These are phyloP conservation scores for Hyphodiscus sp. DNA, from an alignment of 2,329 filamentous ascomycete species.

Conservation along the genomic window DNA sequence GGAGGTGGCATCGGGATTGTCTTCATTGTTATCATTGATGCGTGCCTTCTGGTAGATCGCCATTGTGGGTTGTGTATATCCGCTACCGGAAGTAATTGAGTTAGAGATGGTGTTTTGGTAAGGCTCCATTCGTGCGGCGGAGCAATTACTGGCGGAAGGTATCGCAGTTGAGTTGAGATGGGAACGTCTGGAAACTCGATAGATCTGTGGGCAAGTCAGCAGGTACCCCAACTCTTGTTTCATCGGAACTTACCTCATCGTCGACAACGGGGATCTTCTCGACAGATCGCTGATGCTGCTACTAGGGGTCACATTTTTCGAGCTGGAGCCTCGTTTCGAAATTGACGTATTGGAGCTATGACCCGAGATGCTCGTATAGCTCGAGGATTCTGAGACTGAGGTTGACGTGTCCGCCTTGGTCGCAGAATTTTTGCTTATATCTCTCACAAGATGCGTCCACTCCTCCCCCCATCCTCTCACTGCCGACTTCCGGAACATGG, in stretches of 20 bases:
- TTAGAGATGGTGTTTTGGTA: slow-evolving; percentile 13
- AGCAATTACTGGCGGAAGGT: slow-evolving; percentile 18
- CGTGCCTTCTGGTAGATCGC: slow-evolving; percentile 9
- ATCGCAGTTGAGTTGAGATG: slow-evolving; percentile 18
- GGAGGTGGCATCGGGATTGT: slow-evolving; percentile 2
- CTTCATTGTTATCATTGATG: slow-evolving; percentile 9
- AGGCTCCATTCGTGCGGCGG: slow-evolving; percentile 19
- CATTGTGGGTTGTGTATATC: slow-evolving; percentile 12
- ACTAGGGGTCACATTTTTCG: slow-evolving; percentile 21
- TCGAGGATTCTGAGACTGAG: slow-evolving; percentile 13
- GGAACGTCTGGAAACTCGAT: slow-evolving; percentile 21
- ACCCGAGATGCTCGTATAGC: slow-evolving; percentile 12
- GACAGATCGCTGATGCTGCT: slow-evolving; percentile 24
- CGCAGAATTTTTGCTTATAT: slow-evolving; percentile 1
- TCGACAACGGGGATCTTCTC: slow-evolving; percentile 22
- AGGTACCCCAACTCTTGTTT: neutral
- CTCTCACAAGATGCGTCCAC: slow-evolving; percentile 17
- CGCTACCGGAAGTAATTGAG: slow-evolving; percentile 15
- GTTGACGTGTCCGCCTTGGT: slow-evolving; percentile 17
- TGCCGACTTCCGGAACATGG: neutral
- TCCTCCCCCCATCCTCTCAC: slow-evolving; percentile 15
- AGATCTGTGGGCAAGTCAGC: slow-evolving; percentile 15
- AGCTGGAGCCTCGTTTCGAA: slow-evolving; percentile 5
- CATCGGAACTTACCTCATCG: slow-evolving; percentile 16
- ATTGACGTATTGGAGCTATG: slow-evolving; percentile 10